A percentile compares a stretch with the other conserved stretches of the same genome.
These are phyloP conservation scores for Globisporangium nagaii DNA, from an alignment of 352 stramenopile species.

Conservation along the genomic window DNA sequence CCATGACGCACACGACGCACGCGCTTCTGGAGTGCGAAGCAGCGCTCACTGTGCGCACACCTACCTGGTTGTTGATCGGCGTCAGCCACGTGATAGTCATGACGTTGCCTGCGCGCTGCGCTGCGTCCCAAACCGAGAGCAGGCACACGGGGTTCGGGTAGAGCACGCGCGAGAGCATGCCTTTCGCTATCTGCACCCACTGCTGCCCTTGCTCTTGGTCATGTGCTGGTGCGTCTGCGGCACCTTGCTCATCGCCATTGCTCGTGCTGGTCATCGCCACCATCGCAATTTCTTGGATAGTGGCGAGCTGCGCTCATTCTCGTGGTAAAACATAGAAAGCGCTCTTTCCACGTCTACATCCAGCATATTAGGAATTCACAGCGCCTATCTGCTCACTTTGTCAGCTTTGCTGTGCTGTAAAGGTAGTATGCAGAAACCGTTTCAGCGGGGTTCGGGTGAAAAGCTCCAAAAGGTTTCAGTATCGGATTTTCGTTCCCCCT, in stretches of 20 bases:
- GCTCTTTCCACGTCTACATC: no score
- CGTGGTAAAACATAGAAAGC: no score
- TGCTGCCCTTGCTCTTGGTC: background rate
- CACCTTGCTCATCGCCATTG: background rate
- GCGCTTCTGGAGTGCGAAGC: background rate
- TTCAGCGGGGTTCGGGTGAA: no score
- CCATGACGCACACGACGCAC: background rate
- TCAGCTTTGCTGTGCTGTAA: background rate
- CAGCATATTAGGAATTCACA: no score
- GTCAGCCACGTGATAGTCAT: slow-evolving; percentile 88
- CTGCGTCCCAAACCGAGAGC: slow-evolving; percentile 32
- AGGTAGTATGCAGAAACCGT: no score
- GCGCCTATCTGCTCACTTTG: no score
- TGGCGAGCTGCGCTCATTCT: no score
- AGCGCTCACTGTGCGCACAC: background rate
- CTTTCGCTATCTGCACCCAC: slow-evolving; percentile 54
- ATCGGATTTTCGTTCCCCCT: background rate
- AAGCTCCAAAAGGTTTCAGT: no score
- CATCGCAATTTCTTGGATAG: no score
- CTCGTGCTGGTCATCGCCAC: no score
- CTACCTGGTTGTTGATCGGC: slow-evolving; percentile 82
- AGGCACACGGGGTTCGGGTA: slow-evolving; percentile 83
- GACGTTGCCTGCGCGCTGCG: slow-evolving; percentile 31
- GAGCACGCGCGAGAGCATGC: slow-evolving; percentile 73
- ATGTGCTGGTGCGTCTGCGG: background rate